Evolutionary conservation across 306 rosid genomes (phyloP).

Genomic region (Dryas octopetala): DNA sequence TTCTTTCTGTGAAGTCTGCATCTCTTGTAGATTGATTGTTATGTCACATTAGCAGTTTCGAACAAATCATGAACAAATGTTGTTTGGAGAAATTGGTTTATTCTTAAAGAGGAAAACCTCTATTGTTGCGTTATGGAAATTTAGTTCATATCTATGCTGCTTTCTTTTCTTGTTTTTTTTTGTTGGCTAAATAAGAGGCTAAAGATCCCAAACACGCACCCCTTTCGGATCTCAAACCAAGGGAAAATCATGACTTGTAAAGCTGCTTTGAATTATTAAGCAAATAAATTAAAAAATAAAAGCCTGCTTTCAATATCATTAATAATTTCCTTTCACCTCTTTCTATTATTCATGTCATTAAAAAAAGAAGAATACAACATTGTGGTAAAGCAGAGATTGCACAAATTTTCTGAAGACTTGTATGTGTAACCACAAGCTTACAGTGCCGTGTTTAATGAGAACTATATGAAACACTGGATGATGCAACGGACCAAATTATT

Average conservation of each 20-base stretch:
- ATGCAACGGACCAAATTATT: constrained; percentile 11
- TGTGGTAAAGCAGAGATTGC: neutral
- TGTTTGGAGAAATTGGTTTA: constrained; percentile 21
- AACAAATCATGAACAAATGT: constrained; percentile 32
- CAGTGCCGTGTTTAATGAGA: constrained; percentile 36
- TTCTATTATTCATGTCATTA: constrained; percentile 28
- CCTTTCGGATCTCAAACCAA: no score
- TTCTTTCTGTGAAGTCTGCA: constrained; percentile 14
- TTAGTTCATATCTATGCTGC: neutral
- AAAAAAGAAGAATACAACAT: neutral
- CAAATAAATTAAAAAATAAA: neutral
- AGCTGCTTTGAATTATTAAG: neutral
- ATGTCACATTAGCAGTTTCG: constrained; percentile 38
- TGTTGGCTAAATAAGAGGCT: neutral
- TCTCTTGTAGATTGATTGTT: constrained; percentile 41
- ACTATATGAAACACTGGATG: constrained; percentile 32
- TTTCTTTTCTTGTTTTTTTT: no score
- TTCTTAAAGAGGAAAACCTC: constrained; percentile 15
- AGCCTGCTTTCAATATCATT: neutral
- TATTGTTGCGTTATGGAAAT: neutral
- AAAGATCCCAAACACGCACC: neutral
- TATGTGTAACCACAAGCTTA: constrained; percentile 6
- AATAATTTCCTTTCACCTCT: constrained; percentile 18
- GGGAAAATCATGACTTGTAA: neutral
- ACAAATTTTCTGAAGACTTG: constrained; percentile 13